phyloP scores from a whole-genome alignment of 352 stramenopile species.

The Saprolegnia diclina region DNA sequence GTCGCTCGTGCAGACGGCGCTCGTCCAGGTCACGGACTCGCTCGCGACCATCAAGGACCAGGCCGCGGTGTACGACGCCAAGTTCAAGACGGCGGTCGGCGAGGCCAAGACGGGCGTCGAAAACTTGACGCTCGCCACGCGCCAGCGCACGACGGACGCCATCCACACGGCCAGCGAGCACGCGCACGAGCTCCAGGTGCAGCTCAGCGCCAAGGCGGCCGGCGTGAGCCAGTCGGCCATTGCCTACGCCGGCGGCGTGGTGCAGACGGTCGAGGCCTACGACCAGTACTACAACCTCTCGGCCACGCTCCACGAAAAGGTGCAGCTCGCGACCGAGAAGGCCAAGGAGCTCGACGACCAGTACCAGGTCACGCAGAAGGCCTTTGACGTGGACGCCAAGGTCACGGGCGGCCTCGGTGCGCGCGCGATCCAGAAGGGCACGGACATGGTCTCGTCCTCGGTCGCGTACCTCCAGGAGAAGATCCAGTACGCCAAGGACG shows the following conservation, averaged over 20 bases:
- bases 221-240: slow-evolving; percentile 22
- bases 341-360: slow-evolving; percentile 44
- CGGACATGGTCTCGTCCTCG: slow-evolving; percentile 56
- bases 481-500: slow-evolving; percentile 21
- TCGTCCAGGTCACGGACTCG: slow-evolving; percentile 42
- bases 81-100: slow-evolving; percentile 37
- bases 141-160: slow-evolving; percentile 51
- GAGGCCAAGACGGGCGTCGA: slow-evolving; percentile 35
- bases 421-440: slow-evolving; percentile 44
- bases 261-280: slow-evolving; percentile 34
- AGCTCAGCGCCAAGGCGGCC: slow-evolving; percentile 25
- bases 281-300: slow-evolving; percentile 18
- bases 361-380: slow-evolving; percentile 50
- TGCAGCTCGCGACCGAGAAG: slow-evolving; percentile 7
- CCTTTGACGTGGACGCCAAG: slow-evolving; percentile 52
- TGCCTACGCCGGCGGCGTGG: slow-evolving; percentile 33
- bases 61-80: slow-evolving; percentile 50
- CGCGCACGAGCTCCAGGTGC: slow-evolving; percentile 39
- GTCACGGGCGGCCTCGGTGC: slow-evolving; percentile 55
- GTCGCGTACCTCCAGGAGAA: slow-evolving; percentile 40
- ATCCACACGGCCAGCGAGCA: slow-evolving; percentile 53
- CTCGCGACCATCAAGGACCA: slow-evolving; percentile 43
- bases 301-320: slow-evolving; percentile 1
- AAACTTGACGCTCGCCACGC: slow-evolving; percentile 41
- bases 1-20: slow-evolving; percentile 38